Percentiles rank a stretch among this genome's conserved stretches.
phyloP scores from a whole-genome alignment of 1,284 basidiomycete species.

The Pseudozyma sp. region DNA sequence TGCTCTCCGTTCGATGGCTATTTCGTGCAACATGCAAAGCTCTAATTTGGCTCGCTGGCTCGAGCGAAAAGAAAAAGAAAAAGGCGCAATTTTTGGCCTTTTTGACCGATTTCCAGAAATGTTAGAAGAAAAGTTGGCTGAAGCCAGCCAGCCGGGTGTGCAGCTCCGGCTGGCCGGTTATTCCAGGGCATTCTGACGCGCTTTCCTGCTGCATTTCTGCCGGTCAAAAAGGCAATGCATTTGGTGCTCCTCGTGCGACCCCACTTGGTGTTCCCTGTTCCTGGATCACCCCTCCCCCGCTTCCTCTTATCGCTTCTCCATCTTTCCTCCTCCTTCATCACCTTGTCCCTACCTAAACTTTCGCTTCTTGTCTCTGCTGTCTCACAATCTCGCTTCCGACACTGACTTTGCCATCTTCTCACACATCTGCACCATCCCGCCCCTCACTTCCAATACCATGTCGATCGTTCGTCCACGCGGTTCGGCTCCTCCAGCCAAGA shows the following conservation, averaged over 20 bases:
- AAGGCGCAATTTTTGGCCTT: background rate
- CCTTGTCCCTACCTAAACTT: background rate
- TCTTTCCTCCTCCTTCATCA: background rate
- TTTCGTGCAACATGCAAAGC: background rate
- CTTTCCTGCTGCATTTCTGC: background rate
- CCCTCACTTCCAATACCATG: conserved; percentile 15
- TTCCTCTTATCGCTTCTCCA: background rate
- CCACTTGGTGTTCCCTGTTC: background rate
- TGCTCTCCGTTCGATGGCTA: background rate
- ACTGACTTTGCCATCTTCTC: background rate
- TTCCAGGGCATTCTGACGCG: no score
- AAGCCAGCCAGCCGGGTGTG: no score
- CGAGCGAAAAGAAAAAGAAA: conserved; percentile 6
- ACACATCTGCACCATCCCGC: background rate
- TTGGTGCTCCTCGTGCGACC: background rate
- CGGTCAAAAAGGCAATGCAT: background rate
- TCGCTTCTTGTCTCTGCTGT: background rate
- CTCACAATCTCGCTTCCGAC: background rate
- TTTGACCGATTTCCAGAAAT: conserved; percentile 3
- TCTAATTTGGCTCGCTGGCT: conserved; percentile 14
- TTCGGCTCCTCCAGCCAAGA: conserved; percentile 69
- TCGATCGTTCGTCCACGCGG: conserved; percentile 46
- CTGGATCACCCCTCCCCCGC: background rate
- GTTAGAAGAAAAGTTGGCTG: background rate
- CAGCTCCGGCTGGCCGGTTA: no score